phyloP scores from a whole-genome alignment of 2,329 filamentous ascomycete genomes.

The Arthrinium puccinioides region DNA sequence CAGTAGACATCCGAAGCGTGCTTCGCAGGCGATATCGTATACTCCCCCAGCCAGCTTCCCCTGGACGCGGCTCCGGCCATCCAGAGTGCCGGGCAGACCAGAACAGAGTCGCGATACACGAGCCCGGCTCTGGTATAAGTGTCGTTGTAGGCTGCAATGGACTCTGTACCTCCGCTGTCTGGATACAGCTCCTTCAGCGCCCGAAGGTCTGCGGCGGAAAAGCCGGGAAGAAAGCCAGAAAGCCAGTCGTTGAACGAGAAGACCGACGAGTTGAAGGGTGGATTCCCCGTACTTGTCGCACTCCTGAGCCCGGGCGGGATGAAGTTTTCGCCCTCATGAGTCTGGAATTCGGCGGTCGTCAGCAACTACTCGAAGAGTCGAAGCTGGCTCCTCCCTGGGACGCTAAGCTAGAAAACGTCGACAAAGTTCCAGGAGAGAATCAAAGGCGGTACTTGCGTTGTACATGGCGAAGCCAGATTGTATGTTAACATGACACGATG shows the following conservation, averaged over 20 bases:
- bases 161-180: slow-evolving; percentile 35
- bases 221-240: slow-evolving; percentile 41
- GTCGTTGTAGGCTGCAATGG: slow-evolving; percentile 37
- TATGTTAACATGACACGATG: neutral
- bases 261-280: slow-evolving; percentile 41
- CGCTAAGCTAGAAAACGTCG: no score
- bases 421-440: no score
- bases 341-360: no score
- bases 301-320: slow-evolving; percentile 40
- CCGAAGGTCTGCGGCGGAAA: slow-evolving; percentile 31
- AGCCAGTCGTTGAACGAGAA: slow-evolving; percentile 47
- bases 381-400: no score
- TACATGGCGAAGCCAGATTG: slow-evolving; percentile 46
- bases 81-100: slow-evolving; percentile 56
- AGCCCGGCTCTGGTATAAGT: slow-evolving; percentile 46
- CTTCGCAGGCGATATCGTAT: slow-evolving; percentile 50
- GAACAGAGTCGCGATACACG: slow-evolving; percentile 49
- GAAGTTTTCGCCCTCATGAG: slow-evolving; percentile 57
- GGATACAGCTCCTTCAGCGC: slow-evolving; percentile 40
- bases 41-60: slow-evolving; percentile 49
- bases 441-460: no score
- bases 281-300: slow-evolving; percentile 16
- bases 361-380: no score
- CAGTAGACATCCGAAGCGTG: slow-evolving; percentile 52
- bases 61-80: slow-evolving; percentile 34